Evolutionary conservation across 2,329 filamentous ascomycete genomes (phyloP), one percentile per base, ranked within the genome.

Genomic region (Leptographium procerum): DNA sequence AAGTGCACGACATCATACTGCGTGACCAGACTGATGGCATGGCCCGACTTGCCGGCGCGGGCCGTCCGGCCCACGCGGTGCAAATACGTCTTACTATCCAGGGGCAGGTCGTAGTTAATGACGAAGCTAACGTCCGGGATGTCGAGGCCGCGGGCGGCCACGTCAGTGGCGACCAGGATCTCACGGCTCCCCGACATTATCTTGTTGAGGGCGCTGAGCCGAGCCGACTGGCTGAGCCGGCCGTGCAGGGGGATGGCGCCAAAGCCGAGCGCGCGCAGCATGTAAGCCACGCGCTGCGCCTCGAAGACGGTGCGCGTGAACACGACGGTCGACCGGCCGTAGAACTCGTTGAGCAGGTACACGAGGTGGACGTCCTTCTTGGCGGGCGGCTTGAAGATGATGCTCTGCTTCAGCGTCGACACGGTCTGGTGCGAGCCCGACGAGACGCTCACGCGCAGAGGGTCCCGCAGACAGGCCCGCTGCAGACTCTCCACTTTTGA

Each of bases 261-360:
- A 68, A 96, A 94, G 31, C 91, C 92, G 3, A 99, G 82, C 0
- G 86, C 81, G 54, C 92, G 85, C 2, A 96, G 80, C 19, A 99
- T 73, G 66, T 95, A 88, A 28, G 91, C 85, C 34, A 96, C 72
- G 10, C 94, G 83, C 70, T 96, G 90, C 0, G 91, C 88, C 69
- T 97, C 92, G 71, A 89, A 88, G 51, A 97, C 89, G 0, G 94
- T 99, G 50, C 94, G 80, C 0, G 89, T 91, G 74, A 99, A 99
- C 64, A 97, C 82, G 67, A 99, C 95, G 61, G 83, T 85, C 0
- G 86, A 87, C 68, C 95, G 84, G n/a, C 92, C 94, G 16, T 84
- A 82, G 66, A 89, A 88, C 65, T 96, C 90, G 69, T 94, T 94
- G 62, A 94, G 75, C 1, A 97, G 78, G 69, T 89, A 88, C 60